Base-by-base conservation (phyloP, 2,329 filamentous ascomycete species). In the Trichoderma harzianum region DNA sequence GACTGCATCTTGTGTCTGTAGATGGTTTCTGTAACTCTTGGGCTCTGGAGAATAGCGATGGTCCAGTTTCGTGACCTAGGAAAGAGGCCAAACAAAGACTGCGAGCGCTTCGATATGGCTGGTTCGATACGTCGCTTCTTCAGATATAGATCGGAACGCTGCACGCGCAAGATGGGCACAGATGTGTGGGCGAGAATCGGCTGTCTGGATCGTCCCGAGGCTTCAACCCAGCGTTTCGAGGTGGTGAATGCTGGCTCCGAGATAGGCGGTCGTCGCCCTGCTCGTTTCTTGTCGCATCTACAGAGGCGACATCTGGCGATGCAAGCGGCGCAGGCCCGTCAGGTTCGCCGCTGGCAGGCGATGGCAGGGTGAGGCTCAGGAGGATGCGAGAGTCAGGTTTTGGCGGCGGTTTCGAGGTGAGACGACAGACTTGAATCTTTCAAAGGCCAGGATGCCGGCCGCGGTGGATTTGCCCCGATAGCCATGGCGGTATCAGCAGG, bases 401-500 rank as follows among this genome's bases (percentile, higher is more conserved):
- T 53, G 63, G 30, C 47, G 30, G 43, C 47, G 11, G 24, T 51
- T 51, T 51, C 43, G 21, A 26, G 32, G 66, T 61, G 39, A 62
- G 57, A 53, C 36, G 66, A n/a, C 28, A 34, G 28, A 58, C 43
- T 8, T 69, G n/a, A 21, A 21, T 51, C 43, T 51, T 21, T 24
- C n/a, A 51, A 51, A 30, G 51, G 51, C 51, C 64, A 55, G 64
- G 64, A 57, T 39, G 57, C 57, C 64, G 64, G 64, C 51, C 28
- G 64, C 64, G 32, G 64, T 30, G 64, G 64, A 39, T 67, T 67
- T 67, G 64, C 51, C 63, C 51, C 64, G 64, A 66, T 53, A 53
- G 30, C 47, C 30, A 66, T 53, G 43, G 43, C 43, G 18, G 53
- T 30, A 57, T 26, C 53, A 57, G 53, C 14, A 39, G 24, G 65